Conservation (phyloP, 768 basidiomycete genomes). For the Coprinopsis cinerea region DNA sequence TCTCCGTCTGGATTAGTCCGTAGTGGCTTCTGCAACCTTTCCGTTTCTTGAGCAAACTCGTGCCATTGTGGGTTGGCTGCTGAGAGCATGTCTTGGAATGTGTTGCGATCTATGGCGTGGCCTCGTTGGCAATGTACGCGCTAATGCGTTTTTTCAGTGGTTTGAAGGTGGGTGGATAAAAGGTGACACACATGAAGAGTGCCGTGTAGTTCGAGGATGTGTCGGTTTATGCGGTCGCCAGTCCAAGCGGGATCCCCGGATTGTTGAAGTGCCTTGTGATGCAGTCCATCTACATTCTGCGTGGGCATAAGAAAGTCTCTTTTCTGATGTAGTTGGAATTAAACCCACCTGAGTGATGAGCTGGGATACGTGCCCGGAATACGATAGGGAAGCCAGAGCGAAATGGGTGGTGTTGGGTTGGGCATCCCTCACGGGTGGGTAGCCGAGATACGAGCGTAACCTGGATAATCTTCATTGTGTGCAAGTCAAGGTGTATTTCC, state of each 20-base stretch:
- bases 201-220: constrained; percentile 83
- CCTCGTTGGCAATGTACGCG: constrained; percentile 73
- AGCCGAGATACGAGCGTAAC: constrained; percentile 80
- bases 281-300: constrained; percentile 90
- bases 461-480: constrained; percentile 22
- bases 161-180: not conserved
- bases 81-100: constrained; percentile 72
- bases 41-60: constrained; percentile 57
- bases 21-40: constrained; percentile 48
- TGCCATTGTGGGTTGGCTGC: constrained; percentile 76
- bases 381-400: constrained; percentile 77
- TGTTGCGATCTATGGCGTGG: constrained; percentile 59
- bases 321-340: not conserved
- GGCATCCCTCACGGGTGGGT: constrained; percentile 77
- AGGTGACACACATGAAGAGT: constrained; percentile 59
- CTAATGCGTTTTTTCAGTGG: constrained; percentile 25
- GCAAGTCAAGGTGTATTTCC: not conserved
- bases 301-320: not conserved
- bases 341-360: constrained; percentile 70
- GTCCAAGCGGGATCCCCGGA: constrained; percentile 25
- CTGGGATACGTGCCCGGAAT: constrained; percentile 50
- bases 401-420: constrained; percentile 87
- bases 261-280: constrained; percentile 65
- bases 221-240: constrained; percentile 30
- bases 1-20: constrained; percentile 94